Base-by-base conservation (phyloP, 371 early-diverging fungal genomes). In the Mortierella sp. region DNA sequence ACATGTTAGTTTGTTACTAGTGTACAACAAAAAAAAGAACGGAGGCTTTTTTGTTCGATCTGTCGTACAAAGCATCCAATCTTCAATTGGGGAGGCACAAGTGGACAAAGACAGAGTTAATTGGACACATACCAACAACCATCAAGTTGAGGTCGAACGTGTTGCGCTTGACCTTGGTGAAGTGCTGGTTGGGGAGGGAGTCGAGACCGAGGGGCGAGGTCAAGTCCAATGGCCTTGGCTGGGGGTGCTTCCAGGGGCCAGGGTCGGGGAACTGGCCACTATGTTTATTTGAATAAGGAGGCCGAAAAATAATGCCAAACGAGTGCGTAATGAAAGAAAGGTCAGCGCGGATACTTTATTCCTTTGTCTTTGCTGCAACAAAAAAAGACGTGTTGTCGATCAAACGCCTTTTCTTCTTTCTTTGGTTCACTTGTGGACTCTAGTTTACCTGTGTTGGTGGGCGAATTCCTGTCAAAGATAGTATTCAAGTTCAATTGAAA, bases 171-270 rank as follows among this genome's bases (percentile, higher is more conserved):
- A 92, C 90, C 40, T 91, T 85, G 53, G 89, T 76, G 66, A 91
- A 92, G n/a, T 88, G 87, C 85, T 95, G 96, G 37, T 82, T 84
- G 7, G 96, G 95, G 13, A 94, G 85, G 8, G 92, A 87, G 1
- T 90, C 91, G 64, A 95, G 91, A 11, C 95, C 95, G 14, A 95
- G 88, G 2, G 89, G 88, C 34, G 86, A 86, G 22, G 74, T 85
- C 10, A 93, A 86, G 1, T 76, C 68, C 48, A 86, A 78, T 26
- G 85, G 85, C 29, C 88, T 76, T 37, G 91, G 87, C 48, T 87
- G 78, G 34, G 94, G 90, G n/a, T 91, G 88, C 81, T 92, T 93
- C 95, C 95, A 95, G 43, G 96, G 94, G 34, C 95, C 95, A 22
- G 91, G 93, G 87, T 94, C 93, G 9, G 94, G 93, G 77, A 90